Percentiles rank a stretch among this genome's conserved stretches.
These are phyloP conservation scores for Gracilaria gracilis DNA, from an alignment of 23 red algal genomes.

Conservation along the genomic window DNA sequence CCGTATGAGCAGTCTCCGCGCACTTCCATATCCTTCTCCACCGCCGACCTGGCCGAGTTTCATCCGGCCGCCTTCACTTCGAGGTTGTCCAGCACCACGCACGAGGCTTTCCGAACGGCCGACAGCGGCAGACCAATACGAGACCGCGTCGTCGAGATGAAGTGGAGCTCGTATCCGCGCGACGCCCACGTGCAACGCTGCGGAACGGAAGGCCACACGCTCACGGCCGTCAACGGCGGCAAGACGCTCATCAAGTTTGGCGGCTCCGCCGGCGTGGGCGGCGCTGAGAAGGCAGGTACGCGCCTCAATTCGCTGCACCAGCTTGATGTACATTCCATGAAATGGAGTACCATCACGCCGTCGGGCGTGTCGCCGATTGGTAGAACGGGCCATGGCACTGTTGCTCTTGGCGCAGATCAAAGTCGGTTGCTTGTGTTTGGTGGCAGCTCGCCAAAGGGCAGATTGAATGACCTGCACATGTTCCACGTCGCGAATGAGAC, in stretches of 20 bases:
- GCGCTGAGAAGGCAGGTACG: neutral
- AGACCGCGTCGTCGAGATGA: conserved; percentile 39
- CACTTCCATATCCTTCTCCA: conserved; percentile 35
- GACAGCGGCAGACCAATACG: neutral
- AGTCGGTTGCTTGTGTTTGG: conserved; percentile 75
- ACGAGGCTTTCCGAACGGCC: neutral
- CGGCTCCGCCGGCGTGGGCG: conserved; percentile 24
- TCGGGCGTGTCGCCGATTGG: conserved; percentile 41
- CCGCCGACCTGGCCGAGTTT: conserved; percentile 9
- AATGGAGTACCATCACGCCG: conserved; percentile 27
- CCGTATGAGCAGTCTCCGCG: neutral
- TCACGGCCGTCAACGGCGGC: conserved; percentile 55
- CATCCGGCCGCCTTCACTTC: conserved; percentile 47
- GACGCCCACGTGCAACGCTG: neutral
- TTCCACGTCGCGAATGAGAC: conserved; percentile 54
- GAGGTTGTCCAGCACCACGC: neutral
- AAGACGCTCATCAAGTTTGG: conserved; percentile 59
- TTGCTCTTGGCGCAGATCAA: conserved; percentile 45
- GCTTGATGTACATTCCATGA: conserved; percentile 6
- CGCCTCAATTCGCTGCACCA: conserved; percentile 24
- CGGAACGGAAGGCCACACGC: conserved; percentile 67
- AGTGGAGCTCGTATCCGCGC: conserved; percentile 21
- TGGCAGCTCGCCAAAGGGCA: conserved; percentile 45
- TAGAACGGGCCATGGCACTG: conserved; percentile 68
- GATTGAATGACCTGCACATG: conserved; percentile 56